Evolutionary conservation across 352 stramenopile species (phyloP).

Genomic region (Globisporangium nunn): DNA sequence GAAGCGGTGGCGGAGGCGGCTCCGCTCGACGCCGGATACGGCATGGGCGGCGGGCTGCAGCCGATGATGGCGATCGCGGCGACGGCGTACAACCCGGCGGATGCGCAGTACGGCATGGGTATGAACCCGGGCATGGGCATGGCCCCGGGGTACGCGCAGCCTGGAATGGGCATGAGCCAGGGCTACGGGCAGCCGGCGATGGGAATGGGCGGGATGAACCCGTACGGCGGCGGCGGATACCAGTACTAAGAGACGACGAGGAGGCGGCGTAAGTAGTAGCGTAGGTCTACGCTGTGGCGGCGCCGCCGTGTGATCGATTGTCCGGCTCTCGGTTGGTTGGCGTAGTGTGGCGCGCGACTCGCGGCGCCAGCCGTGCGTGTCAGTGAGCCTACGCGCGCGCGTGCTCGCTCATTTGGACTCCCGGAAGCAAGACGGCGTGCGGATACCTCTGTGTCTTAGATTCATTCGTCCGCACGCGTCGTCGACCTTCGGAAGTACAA

Average conservation of each 20-base stretch:
- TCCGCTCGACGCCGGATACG: conserved; percentile 58
- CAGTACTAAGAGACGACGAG: conserved; percentile 22
- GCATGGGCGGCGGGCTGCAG: conserved; percentile 72
- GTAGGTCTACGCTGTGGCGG: background rate
- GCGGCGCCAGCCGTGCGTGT: too few species aligned
- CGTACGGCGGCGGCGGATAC: conserved; percentile 46
- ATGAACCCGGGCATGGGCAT: conserved; percentile 32
- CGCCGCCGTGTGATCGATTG: background rate
- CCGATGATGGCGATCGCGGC: conserved; percentile 77
- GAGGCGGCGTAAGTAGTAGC: background rate
- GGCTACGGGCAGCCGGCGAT: conserved; percentile 44
- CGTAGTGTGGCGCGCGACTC: background rate
- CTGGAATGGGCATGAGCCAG: conserved; percentile 36
- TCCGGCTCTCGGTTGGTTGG: background rate
- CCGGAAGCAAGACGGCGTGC: conserved; percentile 4
- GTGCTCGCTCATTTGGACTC: background rate
- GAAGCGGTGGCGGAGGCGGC: conserved; percentile 54
- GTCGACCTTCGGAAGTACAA: conserved; percentile 7
- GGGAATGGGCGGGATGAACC: conserved; percentile 27
- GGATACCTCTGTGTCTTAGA: conserved; percentile 15
- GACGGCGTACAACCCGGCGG: conserved; percentile 65
- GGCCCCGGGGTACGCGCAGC: conserved; percentile 12
- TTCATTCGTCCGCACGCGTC: conserved; percentile 8
- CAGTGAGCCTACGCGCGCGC: too few species aligned
- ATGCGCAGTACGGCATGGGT: conserved; percentile 53